A percentile compares a stretch with the other conserved stretches of the same genome.
Evolutionary conservation across 805 yeast species (phyloP).

Genomic region (Metschnikowia aberdeeniae): DNA sequence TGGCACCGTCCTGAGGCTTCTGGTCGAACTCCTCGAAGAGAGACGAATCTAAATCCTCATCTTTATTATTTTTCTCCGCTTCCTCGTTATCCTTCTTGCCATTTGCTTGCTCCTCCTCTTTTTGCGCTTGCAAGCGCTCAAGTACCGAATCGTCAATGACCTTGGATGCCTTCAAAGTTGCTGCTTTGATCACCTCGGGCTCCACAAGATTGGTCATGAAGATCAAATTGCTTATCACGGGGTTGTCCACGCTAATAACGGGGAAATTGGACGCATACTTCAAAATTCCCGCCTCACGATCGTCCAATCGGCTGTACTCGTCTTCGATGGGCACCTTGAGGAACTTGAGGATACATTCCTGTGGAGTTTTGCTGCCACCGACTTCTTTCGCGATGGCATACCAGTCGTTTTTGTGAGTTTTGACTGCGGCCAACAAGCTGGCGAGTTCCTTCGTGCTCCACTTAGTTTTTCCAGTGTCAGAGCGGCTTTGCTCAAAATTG

Average conservation of each 20-base stretch:
- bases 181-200: conserved; percentile 79
- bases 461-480: conserved; percentile 20
- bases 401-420: conserved; percentile 72
- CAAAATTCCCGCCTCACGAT: conserved; percentile 58
- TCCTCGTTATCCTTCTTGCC: conserved; percentile 2
- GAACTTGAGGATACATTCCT: conserved; percentile 77
- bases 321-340: conserved; percentile 81
- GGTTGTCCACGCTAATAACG: conserved; percentile 81
- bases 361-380: conserved; percentile 63
- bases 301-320: conserved; percentile 49
- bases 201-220: conserved; percentile 84
- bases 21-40: conserved; percentile 6
- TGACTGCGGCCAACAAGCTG: conserved; percentile 58
- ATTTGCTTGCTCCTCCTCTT: conserved; percentile 1
- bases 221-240: conserved; percentile 88
- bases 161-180: conserved; percentile 60
- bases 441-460: conserved; percentile 71
- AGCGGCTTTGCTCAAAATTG: neutral
- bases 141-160: conserved; percentile 32
- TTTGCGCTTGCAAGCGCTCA: conserved; percentile 6
- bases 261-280: conserved; percentile 83
- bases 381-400: conserved; percentile 62
- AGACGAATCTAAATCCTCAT: conserved; percentile 4
- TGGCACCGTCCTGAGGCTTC: conserved; percentile 6
- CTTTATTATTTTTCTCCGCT: neutral